Evolutionary conservation across 1,284 basidiomycete species (phyloP).

Genomic region (Apiotrichum siamense): DNA sequence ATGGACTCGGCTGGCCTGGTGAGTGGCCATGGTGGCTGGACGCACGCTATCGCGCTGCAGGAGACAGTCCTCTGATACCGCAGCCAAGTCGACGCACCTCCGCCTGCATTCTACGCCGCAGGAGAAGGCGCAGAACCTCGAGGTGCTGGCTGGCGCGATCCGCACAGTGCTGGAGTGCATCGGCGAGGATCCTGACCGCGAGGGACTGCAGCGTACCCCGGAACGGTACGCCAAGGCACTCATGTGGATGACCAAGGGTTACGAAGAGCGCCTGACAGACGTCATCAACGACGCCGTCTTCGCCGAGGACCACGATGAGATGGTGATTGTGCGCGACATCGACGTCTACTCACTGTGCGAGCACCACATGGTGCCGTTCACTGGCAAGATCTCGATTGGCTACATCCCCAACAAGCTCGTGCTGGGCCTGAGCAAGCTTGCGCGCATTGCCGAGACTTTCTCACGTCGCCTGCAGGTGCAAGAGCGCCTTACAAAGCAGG

Average conservation of each 20-base stretch:
- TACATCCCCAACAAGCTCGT: conserved; percentile 97
- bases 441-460: conserved; percentile 96
- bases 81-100: conserved; percentile 83
- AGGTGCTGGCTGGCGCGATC: conserved; percentile 75
- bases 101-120: conserved; percentile 71
- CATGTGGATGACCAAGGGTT: conserved; percentile 99
- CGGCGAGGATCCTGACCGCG: conserved; percentile 93
- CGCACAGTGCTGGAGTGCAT: conserved; percentile 93
- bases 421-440: conserved; percentile 93
- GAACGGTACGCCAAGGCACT: conserved; percentile 95
- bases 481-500: conserved; percentile 95
- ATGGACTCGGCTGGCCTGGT: conserved; percentile 95
- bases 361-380: conserved; percentile 98
- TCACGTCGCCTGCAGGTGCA: conserved; percentile 93
- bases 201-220: conserved; percentile 84
- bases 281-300: conserved; percentile 99
- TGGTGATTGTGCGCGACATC: conserved; percentile 98
- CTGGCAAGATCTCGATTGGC: conserved; percentile 80
- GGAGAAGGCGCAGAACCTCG: conserved; percentile 66
- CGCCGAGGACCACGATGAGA: conserved; percentile 98
- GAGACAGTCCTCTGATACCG: not conserved
- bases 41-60: not conserved
- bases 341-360: conserved; percentile 97
- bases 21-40: conserved; percentile 25
- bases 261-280: conserved; percentile 89